Conservation (phyloP, 192 early-diverging fungal genomes). For the Backusella circina region DNA sequence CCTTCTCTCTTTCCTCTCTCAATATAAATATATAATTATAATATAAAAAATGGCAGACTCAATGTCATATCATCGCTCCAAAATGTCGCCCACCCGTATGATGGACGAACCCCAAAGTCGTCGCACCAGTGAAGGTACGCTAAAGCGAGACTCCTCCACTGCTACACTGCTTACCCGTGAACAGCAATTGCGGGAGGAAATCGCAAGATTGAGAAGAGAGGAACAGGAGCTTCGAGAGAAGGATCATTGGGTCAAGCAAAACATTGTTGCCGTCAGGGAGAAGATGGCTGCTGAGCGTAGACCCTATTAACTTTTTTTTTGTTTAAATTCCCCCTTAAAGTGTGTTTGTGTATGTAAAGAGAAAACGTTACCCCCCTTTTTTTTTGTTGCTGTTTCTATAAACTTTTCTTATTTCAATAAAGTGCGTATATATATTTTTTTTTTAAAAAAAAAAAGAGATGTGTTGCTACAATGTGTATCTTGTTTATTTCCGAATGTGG, state of each 20-base stretch:
- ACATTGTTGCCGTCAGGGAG: conserved; percentile 25
- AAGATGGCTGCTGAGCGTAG: conserved; percentile 22
- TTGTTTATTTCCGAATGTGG: not conserved
- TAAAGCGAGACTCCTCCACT: conserved; percentile 12
- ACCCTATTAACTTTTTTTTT: not conserved
- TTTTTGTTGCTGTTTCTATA: not conserved
- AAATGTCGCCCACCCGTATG: conserved; percentile 23
- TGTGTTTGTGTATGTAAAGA: not conserved
- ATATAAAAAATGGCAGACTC: conserved; percentile 5
- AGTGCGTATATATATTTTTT: not conserved
- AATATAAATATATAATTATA: not conserved
- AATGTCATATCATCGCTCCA: conserved; percentile 10
- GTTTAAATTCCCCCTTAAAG: not conserved
- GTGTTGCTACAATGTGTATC: not conserved
- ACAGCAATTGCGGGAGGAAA: conserved; percentile 30
- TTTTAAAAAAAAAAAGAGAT: not conserved
- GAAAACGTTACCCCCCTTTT: not conserved
- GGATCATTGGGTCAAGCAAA: conserved; percentile 29
- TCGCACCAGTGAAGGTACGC: not conserved
- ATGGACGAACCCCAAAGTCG: conserved; percentile 4
- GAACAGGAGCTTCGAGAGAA: conserved; percentile 30
- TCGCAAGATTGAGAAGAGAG: conserved; percentile 29
- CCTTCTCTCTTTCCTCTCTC: no score
- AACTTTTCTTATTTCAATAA: not conserved
- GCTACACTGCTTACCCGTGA: conserved; percentile 22